phyloP scores from a whole-genome alignment of 495 filamentous ascomycete genomes.

The Clohesyomyces aquaticus region DNA sequence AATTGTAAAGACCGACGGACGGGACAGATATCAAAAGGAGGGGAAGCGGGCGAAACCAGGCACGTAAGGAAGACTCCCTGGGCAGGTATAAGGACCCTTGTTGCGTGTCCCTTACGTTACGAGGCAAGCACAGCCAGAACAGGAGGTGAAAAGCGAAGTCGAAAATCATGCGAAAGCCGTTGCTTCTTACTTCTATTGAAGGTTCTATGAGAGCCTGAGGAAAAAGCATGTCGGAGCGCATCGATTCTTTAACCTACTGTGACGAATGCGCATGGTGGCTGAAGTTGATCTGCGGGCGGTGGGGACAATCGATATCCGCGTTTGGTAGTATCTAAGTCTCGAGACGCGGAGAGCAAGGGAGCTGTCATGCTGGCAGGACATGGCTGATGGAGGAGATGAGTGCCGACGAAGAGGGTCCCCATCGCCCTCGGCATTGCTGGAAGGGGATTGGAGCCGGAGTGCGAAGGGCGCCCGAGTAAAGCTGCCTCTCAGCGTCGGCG shows the following conservation, averaged over 20 bases:
- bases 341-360: neutral
- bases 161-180: constrained; percentile 4
- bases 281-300: neutral
- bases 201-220: neutral
- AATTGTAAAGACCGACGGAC: neutral
- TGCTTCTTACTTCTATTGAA: constrained; percentile 12
- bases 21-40: neutral
- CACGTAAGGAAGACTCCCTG: neutral
- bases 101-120: neutral
- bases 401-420: too few relatives aligned
- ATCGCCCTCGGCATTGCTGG: too few relatives aligned
- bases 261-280: constrained; percentile 13
- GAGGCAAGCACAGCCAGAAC: neutral
- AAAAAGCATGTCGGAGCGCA: constrained; percentile 16
- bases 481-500: neutral
- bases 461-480: neutral
- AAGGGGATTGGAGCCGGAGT: neutral
- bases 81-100: neutral
- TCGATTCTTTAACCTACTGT: neutral
- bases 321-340: neutral
- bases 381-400: neutral
- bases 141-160: constrained; percentile 1
- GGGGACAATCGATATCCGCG: neutral
- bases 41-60: neutral
- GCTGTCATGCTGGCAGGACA: neutral